Evolutionary conservation across 108 stramenopile species (phyloP), one percentile per base, ranked within the genome.

Genomic region (Fragilariopsis cylindrus): DNA sequence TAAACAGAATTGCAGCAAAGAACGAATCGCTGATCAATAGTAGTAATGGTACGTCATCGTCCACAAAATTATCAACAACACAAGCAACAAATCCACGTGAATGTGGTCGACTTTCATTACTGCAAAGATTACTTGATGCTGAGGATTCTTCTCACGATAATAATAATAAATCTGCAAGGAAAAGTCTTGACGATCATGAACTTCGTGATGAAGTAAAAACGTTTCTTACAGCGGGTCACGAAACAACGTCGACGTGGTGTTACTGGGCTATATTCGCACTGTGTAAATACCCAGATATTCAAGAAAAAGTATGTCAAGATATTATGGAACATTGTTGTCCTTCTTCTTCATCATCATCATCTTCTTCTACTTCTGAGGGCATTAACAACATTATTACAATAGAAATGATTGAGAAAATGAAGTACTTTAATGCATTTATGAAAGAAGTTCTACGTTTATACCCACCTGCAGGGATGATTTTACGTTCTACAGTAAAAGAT

Each of bases 191-290:
- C 16, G 60, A 76, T 45, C 48, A 69, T 15, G 89, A 91, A 74
- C 74, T 91, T 16, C 73, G 68, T 47, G 84, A 81, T 70, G 90
- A 91, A 81, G 76, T 83, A 42, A 88, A 88, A 70, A 88, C 87
- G 9, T 85, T 91, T 56, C 15, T 91, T 60, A 11, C 87, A 21
- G 87, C 90, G 18, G 90, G 89, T 19, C 90, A 91, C 65, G 90
- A 91, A 60, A 91, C 90, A 12, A 87, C 84, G 16, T 50, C 87
- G n/a, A 87, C 87, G 57, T 83, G 82, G 74, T 84, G 82, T 57
- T 65, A 77, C 12, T 88, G 82, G 86, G 82, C 86, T 0, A 57
- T 88, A 21, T 87, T 84, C 70, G 82, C 76, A 56, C 63, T 91
- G 19, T 66, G 70, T 21, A 77, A 81, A 50, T 44, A 91, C 58